These are phyloP conservation scores for Apiotrichum siamense DNA, from an alignment of 1,284 basidiomycete genomes.

Conservation along the genomic window DNA sequence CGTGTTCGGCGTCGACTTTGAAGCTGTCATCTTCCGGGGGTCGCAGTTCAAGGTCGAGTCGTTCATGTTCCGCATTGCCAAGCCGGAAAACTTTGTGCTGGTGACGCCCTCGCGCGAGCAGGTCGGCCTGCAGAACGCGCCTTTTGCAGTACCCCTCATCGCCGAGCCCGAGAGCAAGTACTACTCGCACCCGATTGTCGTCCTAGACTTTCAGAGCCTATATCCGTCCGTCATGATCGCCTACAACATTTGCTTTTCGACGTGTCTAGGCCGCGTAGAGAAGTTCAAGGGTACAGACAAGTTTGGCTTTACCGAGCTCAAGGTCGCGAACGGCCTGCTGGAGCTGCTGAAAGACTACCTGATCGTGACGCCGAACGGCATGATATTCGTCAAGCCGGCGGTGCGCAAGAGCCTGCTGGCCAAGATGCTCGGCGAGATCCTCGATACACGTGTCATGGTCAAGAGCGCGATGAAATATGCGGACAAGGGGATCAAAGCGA, in stretches of 20 bases:
- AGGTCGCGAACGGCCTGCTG: conserved; percentile 63
- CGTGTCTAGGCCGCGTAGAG: conserved; percentile 81
- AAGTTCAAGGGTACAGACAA: conserved; percentile 83
- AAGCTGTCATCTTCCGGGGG: conserved; percentile 86
- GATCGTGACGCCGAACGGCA: conserved; percentile 85
- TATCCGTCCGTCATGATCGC: conserved; percentile 98
- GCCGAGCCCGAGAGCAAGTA: conserved; percentile 91
- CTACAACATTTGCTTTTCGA: conserved; percentile 96
- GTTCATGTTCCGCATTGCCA: conserved; percentile 96
- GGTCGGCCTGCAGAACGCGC: conserved; percentile 95
- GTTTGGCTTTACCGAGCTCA: conserved; percentile 70
- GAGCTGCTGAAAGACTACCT: conserved; percentile 66
- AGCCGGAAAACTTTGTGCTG: conserved; percentile 86
- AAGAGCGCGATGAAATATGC: conserved; percentile 87
- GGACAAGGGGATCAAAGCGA: conserved; percentile 69
- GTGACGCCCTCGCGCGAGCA: conserved; percentile 75
- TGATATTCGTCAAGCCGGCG: conserved; percentile 81
- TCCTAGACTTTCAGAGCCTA: conserved; percentile 91
- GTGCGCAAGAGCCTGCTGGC: conserved; percentile 79
- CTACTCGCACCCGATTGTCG: conserved; percentile 84
- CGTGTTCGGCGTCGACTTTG: conserved; percentile 95
- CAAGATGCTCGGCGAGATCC: conserved; percentile 86
- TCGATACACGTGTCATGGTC: conserved; percentile 97
- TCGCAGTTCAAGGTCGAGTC: conserved; percentile 99
- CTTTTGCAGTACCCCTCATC: conserved; percentile 81